Base-by-base conservation (phyloP, 257 asterid genomes). In the Solanum acaule region DNA sequence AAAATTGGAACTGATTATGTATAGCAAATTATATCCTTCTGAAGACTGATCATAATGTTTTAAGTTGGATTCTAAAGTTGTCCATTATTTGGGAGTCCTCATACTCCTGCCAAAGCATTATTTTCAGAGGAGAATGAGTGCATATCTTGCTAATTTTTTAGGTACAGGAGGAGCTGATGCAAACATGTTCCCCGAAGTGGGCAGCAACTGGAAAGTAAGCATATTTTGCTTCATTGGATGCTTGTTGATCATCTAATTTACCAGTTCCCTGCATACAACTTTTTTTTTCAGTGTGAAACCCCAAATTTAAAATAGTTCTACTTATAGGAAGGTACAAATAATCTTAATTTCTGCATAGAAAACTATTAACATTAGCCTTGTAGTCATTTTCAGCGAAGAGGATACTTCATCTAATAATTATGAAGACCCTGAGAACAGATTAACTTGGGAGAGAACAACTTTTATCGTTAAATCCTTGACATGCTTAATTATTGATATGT, bases 201-300 rank as follows among this genome's bases (percentile, higher is more conserved):
- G 92, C 91, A 90, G 95, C 93, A 93, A 94, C 84, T 96, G 98
- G 97, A 93, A 94, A 89, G 98, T 95, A 96, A 10, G 88, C 89
- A 87, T 68, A 81, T 44, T 44, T 16, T 46, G 67, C 4, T 81
- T 44, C 0, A 6, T 46, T 44, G 38, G 15, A 16, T 46, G 27
- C 29, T 25, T 81, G 85, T 81, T 81, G 40, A 46, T 27, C 85
- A 46, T 44, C 85, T 81, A 27, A 46, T 81, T 29, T 81, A 8
- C 85, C 10, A 8, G 67, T 81, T 46, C 85, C 85, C 0, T 16
- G 0, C n/a, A 44, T 15, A 79, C 15, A 14, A 6, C 8, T 56
- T 11, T 2, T 6, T 25, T 15, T 42, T 6, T 16, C 67, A 46
- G 61, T 46, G 27, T 5, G 27, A 46, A 29, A 16, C 67, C 37